phyloP scores from a whole-genome alignment of 495 filamentous ascomycete genomes.

The Neurospora sp. region DNA sequence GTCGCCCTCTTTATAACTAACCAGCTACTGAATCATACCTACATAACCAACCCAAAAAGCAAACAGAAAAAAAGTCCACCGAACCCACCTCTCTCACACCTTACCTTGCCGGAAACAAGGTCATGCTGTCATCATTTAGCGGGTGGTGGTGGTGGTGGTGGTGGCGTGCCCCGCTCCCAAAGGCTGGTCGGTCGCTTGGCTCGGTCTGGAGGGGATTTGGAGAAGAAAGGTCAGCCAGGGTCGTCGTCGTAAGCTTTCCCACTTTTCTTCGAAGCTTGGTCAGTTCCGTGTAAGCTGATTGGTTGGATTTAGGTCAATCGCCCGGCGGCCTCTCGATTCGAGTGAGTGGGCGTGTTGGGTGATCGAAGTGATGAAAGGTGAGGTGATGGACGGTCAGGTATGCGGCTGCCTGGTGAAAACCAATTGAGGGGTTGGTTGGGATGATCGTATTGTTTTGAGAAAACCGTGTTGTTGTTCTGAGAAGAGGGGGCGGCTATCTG shows the following conservation, averaged over 20 bases:
- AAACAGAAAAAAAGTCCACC: neutral
- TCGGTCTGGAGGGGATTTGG: too few species aligned
- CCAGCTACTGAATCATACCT: neutral
- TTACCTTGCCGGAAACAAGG: neutral
- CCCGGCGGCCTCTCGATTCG: neutral
- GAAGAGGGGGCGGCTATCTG: neutral
- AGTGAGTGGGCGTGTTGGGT: too few species aligned
- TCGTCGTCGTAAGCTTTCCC: neutral
- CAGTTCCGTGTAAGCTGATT: neutral
- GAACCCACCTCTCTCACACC: neutral
- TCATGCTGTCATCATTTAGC: neutral
- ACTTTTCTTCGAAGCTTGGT: neutral
- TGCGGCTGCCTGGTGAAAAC: too few species aligned
- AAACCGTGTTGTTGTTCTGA: neutral
- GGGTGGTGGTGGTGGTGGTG: neutral
- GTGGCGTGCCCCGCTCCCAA: neutral
- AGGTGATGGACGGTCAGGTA: neutral
- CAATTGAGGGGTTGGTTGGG: too few species aligned
- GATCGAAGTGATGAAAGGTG: neutral
- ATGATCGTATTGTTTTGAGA: neutral
- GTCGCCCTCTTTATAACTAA: neutral
- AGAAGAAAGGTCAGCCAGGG: neutral
- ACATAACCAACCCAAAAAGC: neutral
- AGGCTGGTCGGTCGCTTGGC: too few species aligned
- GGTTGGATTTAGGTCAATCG: neutral